Evolutionary conservation across 2,329 filamentous ascomycete species (phyloP).

Genomic region (Beauveria australis): DNA sequence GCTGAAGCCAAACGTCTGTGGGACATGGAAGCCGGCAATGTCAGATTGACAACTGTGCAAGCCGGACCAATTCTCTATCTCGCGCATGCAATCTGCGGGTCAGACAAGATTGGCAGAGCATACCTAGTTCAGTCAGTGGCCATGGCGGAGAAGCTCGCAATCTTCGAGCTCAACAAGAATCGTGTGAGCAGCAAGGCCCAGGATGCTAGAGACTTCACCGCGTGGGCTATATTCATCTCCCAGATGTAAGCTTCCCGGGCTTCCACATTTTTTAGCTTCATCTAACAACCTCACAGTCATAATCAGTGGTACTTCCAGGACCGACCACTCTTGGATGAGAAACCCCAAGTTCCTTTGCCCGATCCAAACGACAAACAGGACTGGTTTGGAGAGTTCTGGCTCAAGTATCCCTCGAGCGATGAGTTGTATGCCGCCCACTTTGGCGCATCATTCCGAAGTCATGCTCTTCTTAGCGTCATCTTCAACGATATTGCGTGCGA

Average conservation of each 20-base stretch:
- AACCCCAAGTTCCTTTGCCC: slow-evolving; percentile 24
- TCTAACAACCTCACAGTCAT: slow-evolving; percentile 14
- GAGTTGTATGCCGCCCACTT: slow-evolving; percentile 18
- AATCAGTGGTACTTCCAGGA: slow-evolving; percentile 19
- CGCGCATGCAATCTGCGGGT: slow-evolving; percentile 24
- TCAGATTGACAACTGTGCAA: slow-evolving; percentile 28
- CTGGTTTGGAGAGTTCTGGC: slow-evolving; percentile 29
- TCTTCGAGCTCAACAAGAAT: slow-evolving; percentile 20
- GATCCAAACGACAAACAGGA: slow-evolving; percentile 15
- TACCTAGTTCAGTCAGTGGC: slow-evolving; percentile 25
- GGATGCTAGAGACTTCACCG: slow-evolving; percentile 20
- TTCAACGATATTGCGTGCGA: slow-evolving; percentile 21
- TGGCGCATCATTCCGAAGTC: slow-evolving; percentile 22
- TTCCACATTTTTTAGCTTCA: not conserved
- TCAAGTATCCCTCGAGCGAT: slow-evolving; percentile 25
- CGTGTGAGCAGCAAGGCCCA: slow-evolving; percentile 14
- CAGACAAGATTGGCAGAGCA: slow-evolving; percentile 26
- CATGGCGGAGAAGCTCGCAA: slow-evolving; percentile 23
- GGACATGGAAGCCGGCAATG: slow-evolving; percentile 24
- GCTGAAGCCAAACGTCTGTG: slow-evolving; percentile 31
- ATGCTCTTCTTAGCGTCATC: slow-evolving; percentile 23
- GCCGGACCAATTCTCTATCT: slow-evolving; percentile 26
- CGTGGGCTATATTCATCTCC: slow-evolving; percentile 29
- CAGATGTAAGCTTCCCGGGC: slow-evolving; percentile 19
- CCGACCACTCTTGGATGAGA: slow-evolving; percentile 21